Evolutionary conservation across 495 filamentous ascomycete genomes (phyloP), one percentile per base, ranked within the genome.

Genomic region (Extremus antarcticus): DNA sequence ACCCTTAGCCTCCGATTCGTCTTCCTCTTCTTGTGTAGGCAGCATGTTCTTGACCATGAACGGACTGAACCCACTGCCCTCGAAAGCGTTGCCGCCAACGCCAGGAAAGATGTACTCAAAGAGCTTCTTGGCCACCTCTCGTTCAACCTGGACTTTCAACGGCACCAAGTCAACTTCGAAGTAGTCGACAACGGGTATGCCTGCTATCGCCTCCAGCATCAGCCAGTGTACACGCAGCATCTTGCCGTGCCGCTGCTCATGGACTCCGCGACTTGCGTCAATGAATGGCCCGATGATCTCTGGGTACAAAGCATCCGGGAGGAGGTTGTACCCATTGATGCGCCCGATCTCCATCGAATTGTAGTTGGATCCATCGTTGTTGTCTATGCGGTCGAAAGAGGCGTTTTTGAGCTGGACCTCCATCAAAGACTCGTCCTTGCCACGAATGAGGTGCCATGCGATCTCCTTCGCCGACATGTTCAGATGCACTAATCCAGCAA

Each of bases 31-130:
- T 0, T 76, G 78, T 2, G 60, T 58, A 13, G 84, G 76, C 53
- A 82, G 72, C 63, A 85, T 83, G 46, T 91, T 80, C 66, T 87
- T 92, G 61, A 90, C 76, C 68, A 90, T 80, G 67, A 91, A 87
- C 3, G 91, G 87, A 24, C 85, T 89, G 66, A 83, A 83, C 38
- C 62, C 62, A 45, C 81, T 79, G 63, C 82, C 81, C 54, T 80
- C 80, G 57, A 73, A 72, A 2, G 72, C 71, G 51, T 74, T 74
- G 21, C 81, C 73, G 22, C 79, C 82, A 45, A 80, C 78, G 29
- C 85, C 87, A 0, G 92, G 92, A 71, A 99, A 99, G 57, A 97
- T 87, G 71, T 99, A 99, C 68, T 97, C 91, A 63, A 97, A 96
- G 19, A 99, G 76, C 66, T 83, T 90, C 66, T 94, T 90, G 10